A percentile compares a stretch with the other conserved stretches of the same genome.
These are phyloP conservation scores for Aegilops longissima DNA, from an alignment of 176 grass and related monocot species.

Conservation along the genomic window DNA sequence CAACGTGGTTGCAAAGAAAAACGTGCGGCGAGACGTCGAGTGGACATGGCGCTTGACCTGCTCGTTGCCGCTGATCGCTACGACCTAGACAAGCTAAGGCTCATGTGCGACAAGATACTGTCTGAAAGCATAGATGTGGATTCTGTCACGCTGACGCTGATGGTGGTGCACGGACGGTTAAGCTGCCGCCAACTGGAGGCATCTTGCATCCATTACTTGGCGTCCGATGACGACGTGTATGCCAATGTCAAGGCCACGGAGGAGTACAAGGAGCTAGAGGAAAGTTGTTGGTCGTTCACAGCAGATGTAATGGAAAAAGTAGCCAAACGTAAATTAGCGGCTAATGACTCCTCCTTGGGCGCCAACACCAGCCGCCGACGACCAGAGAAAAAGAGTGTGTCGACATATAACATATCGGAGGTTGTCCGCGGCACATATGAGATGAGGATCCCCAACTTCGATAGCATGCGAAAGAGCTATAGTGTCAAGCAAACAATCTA, in stretches of 20 bases:
- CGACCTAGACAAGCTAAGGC: not conserved
- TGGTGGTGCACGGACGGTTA: not conserved
- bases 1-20: not conserved
- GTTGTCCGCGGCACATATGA: not conserved
- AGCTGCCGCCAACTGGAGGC: not conserved
- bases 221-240: not conserved
- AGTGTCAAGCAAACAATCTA: not conserved
- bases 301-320: not conserved
- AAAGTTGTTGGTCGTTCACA: not conserved
- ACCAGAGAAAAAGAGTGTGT: not conserved
- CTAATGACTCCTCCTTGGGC: not conserved
- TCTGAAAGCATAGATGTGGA: not conserved
- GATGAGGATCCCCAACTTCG: not conserved
- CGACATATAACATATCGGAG: not conserved
- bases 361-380: not conserved
- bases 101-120: not conserved
- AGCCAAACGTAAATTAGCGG: not conserved
- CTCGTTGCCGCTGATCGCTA: not conserved
- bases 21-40: not conserved
- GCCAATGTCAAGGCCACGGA: not conserved
- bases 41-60: not conserved
- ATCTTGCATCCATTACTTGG: not conserved
- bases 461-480: not conserved
- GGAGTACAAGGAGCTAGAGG: not conserved
- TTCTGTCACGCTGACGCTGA: not conserved